A percentile compares a stretch with the other conserved stretches of the same genome.
Conservation (phyloP, 2,329 filamentous ascomycete species). For the Orbilia quercus region DNA sequence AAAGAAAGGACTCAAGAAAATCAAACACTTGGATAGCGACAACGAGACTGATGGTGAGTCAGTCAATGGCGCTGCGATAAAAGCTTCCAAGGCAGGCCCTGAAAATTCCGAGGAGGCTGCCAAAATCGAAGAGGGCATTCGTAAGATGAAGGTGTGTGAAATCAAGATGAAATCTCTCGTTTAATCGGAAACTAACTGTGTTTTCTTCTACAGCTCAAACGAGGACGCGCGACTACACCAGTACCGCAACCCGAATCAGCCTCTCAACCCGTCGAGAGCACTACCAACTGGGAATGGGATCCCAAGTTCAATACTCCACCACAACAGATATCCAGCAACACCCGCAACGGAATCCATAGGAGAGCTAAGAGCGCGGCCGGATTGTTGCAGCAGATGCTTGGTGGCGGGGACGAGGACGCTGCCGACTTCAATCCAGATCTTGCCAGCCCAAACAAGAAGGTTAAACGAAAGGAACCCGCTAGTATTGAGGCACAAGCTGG, state of each 20-base stretch:
- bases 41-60: constrained; percentile 52
- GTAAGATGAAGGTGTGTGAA: constrained; percentile 55
- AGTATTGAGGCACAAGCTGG: constrained; percentile 52
- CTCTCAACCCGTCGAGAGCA: constrained; percentile 41
- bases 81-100: constrained; percentile 7
- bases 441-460: constrained; percentile 53
- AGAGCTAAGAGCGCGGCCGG: constrained; percentile 52
- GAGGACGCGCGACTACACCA: constrained; percentile 52
- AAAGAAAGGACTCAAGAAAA: constrained; percentile 43
- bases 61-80: constrained; percentile 29
- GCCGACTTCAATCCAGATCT: constrained; percentile 47
- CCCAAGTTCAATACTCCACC: constrained; percentile 56
- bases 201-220: constrained; percentile 32
- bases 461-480: constrained; percentile 50
- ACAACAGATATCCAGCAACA: constrained; percentile 47
- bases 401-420: constrained; percentile 36
- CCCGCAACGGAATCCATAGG: constrained; percentile 46
- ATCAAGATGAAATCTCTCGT: not conserved
- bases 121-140: constrained; percentile 56
- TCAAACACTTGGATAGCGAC: constrained; percentile 51
- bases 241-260: constrained; percentile 42
- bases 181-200: not conserved
- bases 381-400: constrained; percentile 50
- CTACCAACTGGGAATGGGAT: constrained; percentile 53
- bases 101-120: constrained; percentile 47